Conservation (phyloP, 441 rosid species). For the Francoa sonchifolia region DNA sequence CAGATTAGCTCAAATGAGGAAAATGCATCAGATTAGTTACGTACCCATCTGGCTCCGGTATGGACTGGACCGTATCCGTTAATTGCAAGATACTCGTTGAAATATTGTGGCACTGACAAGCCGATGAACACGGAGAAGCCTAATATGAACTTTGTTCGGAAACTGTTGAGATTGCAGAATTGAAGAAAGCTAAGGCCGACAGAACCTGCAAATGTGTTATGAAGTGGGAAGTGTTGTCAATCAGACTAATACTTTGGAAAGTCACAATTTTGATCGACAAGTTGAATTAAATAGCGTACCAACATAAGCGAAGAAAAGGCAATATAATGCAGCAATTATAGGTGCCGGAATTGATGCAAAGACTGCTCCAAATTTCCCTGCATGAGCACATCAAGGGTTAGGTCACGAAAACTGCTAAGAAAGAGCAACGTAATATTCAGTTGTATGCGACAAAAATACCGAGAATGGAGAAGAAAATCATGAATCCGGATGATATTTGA, state of each 20-base stretch:
- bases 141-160: slow-evolving; percentile 54
- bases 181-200: slow-evolving; percentile 92
- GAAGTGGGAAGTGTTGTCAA: too few species aligned
- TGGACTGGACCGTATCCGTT: slow-evolving; percentile 87
- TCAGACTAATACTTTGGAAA: too few species aligned
- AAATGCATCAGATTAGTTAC: not conserved
- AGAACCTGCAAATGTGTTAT: slow-evolving; percentile 44
- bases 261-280: too few species aligned
- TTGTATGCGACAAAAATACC: slow-evolving; percentile 23
- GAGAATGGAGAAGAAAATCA: slow-evolving; percentile 91
- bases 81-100: slow-evolving; percentile 80
- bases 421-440: too few species aligned
- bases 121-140: slow-evolving; percentile 91
- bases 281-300: slow-evolving; percentile 33
- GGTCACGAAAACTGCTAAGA: too few species aligned
- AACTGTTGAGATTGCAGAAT: too few species aligned
- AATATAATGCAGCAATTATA: slow-evolving; percentile 71
- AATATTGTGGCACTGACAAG: slow-evolving; percentile 82
- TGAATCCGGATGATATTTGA: slow-evolving; percentile 93
- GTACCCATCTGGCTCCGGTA: slow-evolving; percentile 81
- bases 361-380: slow-evolving; percentile 96
- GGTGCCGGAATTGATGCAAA: slow-evolving; percentile 94
- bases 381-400: not conserved
- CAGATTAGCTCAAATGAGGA: not conserved
- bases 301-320: slow-evolving; percentile 90